Conservation (phyloP, 2,329 filamentous ascomycete genomes). For the Dothideomycetes sp. region DNA sequence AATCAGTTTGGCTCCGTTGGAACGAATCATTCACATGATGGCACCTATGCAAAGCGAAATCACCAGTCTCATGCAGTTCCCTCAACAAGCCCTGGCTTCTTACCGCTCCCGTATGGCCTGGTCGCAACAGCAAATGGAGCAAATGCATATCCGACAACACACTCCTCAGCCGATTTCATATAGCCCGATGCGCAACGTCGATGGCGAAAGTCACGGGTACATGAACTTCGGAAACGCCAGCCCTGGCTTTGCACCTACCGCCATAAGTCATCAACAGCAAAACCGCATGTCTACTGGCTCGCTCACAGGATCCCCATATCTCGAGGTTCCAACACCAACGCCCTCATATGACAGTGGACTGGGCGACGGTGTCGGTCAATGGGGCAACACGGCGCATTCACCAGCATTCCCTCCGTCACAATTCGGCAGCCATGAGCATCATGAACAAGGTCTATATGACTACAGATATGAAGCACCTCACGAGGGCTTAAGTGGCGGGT, state of each 20-base stretch:
- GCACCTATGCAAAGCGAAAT: constrained; percentile 51
- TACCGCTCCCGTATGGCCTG: constrained; percentile 35
- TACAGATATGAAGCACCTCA: constrained; percentile 12
- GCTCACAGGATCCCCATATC: constrained; percentile 29
- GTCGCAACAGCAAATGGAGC: constrained; percentile 28
- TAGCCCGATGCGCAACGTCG: constrained; percentile 30
- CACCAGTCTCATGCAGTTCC: constrained; percentile 38
- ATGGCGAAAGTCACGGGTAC: constrained; percentile 28
- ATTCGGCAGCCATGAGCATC: constrained; percentile 30
- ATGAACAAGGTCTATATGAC: constrained; percentile 8
- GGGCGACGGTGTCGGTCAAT: constrained; percentile 23
- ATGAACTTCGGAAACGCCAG: constrained; percentile 36
- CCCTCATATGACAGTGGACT: constrained; percentile 20
- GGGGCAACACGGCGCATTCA: constrained; percentile 26
- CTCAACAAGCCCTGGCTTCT: constrained; percentile 33
- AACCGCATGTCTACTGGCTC: constrained; percentile 22
- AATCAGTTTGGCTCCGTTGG: constrained; percentile 69
- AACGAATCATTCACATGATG: constrained; percentile 73
- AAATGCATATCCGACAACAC: constrained; percentile 25
- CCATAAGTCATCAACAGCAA: constrained; percentile 16
- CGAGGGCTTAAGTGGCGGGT: constrained; percentile 24
- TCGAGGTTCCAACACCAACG: constrained; percentile 33
- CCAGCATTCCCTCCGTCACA: constrained; percentile 25
- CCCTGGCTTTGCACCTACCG: constrained; percentile 42
- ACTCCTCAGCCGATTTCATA: constrained; percentile 27